Base-by-base conservation (phyloP, 768 basidiomycete genomes). In the Pleurotus sapidus region DNA sequence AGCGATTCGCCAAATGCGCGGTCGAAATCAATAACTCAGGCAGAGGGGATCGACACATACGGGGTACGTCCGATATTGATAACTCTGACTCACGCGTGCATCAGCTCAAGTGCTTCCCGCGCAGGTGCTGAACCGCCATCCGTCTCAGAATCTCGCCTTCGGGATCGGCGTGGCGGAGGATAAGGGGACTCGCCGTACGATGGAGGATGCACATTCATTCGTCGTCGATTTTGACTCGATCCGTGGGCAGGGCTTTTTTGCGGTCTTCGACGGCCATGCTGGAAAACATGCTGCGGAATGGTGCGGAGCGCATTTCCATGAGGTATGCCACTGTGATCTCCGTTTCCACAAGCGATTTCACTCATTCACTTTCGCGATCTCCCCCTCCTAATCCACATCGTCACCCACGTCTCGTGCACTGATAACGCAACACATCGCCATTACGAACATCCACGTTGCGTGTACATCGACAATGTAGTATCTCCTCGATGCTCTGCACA, bases 221-320 rank as follows among this genome's bases (percentile, higher is more conserved):
- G 87, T 98, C 58, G 90, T 95, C 60, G 95, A 98, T 69, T 99
- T 91, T 70, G 94, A 86, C 38, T 84, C 86, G 37, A 79, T 98
- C 17, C 84, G 89, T 45, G 97, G 97, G 0, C 97, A 99, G 69
- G 97, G 95, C 6, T 98, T 97, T 78, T 98, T 96, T 70, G 96
- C 96, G 5, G 86, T 99, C 46, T 99, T 98, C 65, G 97, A 99
- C 65, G 97, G 97, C 2, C 97, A 99, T 69, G 97, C 97, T 1
- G 97, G 97, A 15, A 98, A 96, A 70, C 93, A 98, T 65, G 95
- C 96, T 34, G 97, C 97, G 24, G 97, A 99, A 70, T 98, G 96
- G 95, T 98, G 97, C 72, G 97, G 97, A 43, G 79, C 82, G 64
- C 87, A 98, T 70, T 99, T 99, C 73, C 95, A 98, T 67, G 87